Percentiles rank a stretch among this genome's conserved stretches.
These are phyloP conservation scores for Holtermanniella nyarrowii DNA, from an alignment of 768 basidiomycete genomes.

Conservation along the genomic window DNA sequence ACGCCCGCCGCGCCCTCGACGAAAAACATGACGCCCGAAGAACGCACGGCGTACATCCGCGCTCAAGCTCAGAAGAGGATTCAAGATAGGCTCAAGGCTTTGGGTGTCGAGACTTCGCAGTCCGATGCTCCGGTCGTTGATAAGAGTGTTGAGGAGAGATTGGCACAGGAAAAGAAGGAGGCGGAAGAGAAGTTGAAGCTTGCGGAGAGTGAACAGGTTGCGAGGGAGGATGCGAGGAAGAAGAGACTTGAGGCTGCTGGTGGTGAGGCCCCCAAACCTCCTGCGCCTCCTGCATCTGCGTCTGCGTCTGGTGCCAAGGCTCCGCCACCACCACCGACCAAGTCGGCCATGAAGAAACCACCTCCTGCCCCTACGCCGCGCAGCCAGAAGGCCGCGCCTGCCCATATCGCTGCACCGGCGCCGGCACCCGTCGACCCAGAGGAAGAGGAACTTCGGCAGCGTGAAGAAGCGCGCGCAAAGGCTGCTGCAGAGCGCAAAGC, in stretches of 20 bases:
- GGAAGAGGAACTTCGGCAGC: slow-evolving; percentile 57
- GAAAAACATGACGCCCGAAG: slow-evolving; percentile 76
- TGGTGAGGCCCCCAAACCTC: slow-evolving; percentile 39
- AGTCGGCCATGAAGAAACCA: slow-evolving; percentile 42
- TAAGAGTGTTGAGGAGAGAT: slow-evolving; percentile 68
- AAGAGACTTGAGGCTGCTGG: slow-evolving; percentile 59
- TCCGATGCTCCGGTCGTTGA: slow-evolving; percentile 48
- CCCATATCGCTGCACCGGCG: slow-evolving; percentile 37
- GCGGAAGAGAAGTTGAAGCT: slow-evolving; percentile 71
- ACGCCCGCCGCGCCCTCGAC: slow-evolving; percentile 42
- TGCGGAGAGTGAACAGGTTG: slow-evolving; percentile 72
- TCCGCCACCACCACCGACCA: slow-evolving; percentile 43
- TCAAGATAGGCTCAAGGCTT: slow-evolving; percentile 69
- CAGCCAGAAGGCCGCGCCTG: slow-evolving; percentile 43
- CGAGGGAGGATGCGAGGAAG: slow-evolving; percentile 60
- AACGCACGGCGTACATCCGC: slow-evolving; percentile 65
- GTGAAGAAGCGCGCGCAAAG: slow-evolving; percentile 62
- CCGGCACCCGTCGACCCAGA: slow-evolving; percentile 57
- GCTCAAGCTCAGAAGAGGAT: slow-evolving; percentile 73
- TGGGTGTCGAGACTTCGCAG: slow-evolving; percentile 54
- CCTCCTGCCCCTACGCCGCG: slow-evolving; percentile 15
- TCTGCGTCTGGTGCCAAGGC: slow-evolving; percentile 44
- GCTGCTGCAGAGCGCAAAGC: slow-evolving; percentile 58
- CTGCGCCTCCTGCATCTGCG: slow-evolving; percentile 44
- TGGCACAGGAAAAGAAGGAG: slow-evolving; percentile 77